phyloP scores from a whole-genome alignment of 176 grass and related monocot species.

The Eragrostis curvula region DNA sequence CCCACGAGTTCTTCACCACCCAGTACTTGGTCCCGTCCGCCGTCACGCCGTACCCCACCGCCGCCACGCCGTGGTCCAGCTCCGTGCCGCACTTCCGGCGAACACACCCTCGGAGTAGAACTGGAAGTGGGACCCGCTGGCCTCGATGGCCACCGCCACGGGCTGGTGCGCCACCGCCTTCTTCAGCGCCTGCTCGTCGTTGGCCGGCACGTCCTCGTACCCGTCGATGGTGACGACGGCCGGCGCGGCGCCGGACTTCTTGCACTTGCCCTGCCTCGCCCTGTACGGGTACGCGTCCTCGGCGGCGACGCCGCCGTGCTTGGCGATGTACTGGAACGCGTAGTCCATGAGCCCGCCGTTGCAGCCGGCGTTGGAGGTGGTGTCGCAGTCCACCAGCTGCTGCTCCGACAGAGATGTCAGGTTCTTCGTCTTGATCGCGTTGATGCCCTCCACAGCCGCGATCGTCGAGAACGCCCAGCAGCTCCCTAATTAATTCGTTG shows the following conservation, averaged over 20 bases:
- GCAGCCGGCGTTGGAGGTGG: slow-evolving; percentile 52
- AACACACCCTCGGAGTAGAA: slow-evolving; percentile 70
- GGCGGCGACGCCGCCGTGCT: slow-evolving; percentile 48
- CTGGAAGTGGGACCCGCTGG: slow-evolving; percentile 54
- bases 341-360: slow-evolving; percentile 72
- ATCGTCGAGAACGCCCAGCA: slow-evolving; percentile 79
- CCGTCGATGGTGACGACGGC: slow-evolving; percentile 45
- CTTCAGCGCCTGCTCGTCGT: slow-evolving; percentile 52
- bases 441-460: slow-evolving; percentile 69
- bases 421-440: slow-evolving; percentile 57
- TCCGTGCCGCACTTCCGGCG: slow-evolving; percentile 48
- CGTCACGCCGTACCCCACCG: slow-evolving; percentile 49
- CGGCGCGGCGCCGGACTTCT: background rate
- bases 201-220: slow-evolving; percentile 56
- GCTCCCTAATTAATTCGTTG: slow-evolving; percentile 22
- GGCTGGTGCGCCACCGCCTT: slow-evolving; percentile 66
- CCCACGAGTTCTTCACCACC: slow-evolving; percentile 78
- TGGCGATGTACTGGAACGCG: slow-evolving; percentile 67
- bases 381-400: slow-evolving; percentile 80
- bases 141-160: slow-evolving; percentile 64
- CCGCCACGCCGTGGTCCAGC: slow-evolving; percentile 61
- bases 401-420: slow-evolving; percentile 70
- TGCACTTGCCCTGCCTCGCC: slow-evolving; percentile 35
- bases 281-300: slow-evolving; percentile 55
- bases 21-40: slow-evolving; percentile 64